Conservation (phyloP, 352 stramenopile genomes). For the Aphanomyces stellatus region DNA sequence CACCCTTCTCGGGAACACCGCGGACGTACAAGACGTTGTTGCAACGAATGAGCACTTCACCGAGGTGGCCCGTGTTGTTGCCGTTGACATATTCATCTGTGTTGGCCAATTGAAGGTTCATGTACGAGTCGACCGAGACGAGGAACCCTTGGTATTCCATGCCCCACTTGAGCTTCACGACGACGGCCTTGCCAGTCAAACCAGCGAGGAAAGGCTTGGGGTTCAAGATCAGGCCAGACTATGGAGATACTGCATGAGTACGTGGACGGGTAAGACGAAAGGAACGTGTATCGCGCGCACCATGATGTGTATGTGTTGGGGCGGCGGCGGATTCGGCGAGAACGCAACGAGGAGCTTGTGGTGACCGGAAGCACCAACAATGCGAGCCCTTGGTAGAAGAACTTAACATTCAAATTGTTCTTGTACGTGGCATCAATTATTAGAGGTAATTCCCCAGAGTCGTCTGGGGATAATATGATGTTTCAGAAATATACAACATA, state of each 20-base stretch:
- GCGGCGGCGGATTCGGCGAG: not conserved
- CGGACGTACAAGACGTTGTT: conserved; percentile 99
- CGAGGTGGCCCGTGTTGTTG: conserved; percentile 93
- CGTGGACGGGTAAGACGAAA: not conserved
- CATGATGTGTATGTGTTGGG: conserved; percentile 7
- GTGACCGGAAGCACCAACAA: not conserved
- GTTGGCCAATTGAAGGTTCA: conserved; percentile 97
- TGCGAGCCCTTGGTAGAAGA: not conserved
- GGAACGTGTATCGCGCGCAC: not conserved
- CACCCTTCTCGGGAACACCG: conserved; percentile 62
- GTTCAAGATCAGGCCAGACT: conserved; percentile 89
- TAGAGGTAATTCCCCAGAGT: no score
- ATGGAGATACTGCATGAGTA: not conserved
- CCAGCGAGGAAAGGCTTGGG: conserved; percentile 93
- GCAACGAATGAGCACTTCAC: conserved; percentile 98
- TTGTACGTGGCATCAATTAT: not conserved
- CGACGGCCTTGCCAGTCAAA: conserved; percentile 92
- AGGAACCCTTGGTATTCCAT: conserved; percentile 98
- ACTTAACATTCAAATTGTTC: not conserved
- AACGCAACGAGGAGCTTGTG: not conserved
- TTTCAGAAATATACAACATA: no score
- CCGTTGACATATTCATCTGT: conserved; percentile 98
- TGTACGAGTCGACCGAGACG: conserved; percentile 96
- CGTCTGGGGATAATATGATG: no score
- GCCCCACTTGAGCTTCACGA: conserved; percentile 98